Evolutionary conservation across 352 stramenopile species (phyloP).

Genomic region (Pythium oligandrum): DNA sequence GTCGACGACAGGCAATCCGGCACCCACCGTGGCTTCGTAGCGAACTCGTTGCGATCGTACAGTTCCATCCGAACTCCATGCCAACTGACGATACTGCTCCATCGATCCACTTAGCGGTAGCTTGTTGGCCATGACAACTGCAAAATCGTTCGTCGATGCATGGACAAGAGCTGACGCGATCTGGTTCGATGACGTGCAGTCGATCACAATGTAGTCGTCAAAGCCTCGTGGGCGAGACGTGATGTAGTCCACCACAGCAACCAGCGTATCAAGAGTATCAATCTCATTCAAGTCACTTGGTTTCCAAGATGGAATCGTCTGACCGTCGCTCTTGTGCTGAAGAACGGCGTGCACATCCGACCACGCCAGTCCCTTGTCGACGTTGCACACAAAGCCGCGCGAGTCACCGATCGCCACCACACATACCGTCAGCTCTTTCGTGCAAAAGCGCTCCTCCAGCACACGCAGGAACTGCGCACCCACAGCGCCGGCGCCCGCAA

Average conservation of each 20-base stretch:
- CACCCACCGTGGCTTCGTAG: slow-evolving; percentile 59
- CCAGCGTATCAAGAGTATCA: slow-evolving; percentile 4
- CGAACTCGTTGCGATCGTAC: slow-evolving; percentile 20
- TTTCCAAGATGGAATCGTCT: background rate
- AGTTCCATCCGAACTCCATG: slow-evolving; percentile 7
- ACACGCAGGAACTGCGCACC: slow-evolving; percentile 17
- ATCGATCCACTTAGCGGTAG: slow-evolving; percentile 29
- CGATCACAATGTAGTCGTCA: slow-evolving; percentile 19
- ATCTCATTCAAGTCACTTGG: background rate
- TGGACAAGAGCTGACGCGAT: slow-evolving; percentile 18
- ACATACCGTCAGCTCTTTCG: slow-evolving; percentile 3
- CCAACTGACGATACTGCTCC: slow-evolving; percentile 30
- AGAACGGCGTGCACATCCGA: slow-evolving; percentile 7
- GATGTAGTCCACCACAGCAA: slow-evolving; percentile 10
- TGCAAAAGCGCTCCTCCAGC: slow-evolving; percentile 16
- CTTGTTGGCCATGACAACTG: slow-evolving; percentile 50
- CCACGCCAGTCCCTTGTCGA: slow-evolving; percentile 5
- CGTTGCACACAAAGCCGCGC: slow-evolving; percentile 9
- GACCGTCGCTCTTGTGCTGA: slow-evolving; percentile 7
- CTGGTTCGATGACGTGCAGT: slow-evolving; percentile 21
- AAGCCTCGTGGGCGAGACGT: slow-evolving; percentile 1
- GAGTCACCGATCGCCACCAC: slow-evolving; percentile 28
- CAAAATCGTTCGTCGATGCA: slow-evolving; percentile 19
- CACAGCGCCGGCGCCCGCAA: slow-evolving; percentile 23
- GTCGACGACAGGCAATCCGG: slow-evolving; percentile 52